Base-by-base conservation (phyloP, 768 basidiomycete species). In the Goffeauzyma gilvescens region DNA sequence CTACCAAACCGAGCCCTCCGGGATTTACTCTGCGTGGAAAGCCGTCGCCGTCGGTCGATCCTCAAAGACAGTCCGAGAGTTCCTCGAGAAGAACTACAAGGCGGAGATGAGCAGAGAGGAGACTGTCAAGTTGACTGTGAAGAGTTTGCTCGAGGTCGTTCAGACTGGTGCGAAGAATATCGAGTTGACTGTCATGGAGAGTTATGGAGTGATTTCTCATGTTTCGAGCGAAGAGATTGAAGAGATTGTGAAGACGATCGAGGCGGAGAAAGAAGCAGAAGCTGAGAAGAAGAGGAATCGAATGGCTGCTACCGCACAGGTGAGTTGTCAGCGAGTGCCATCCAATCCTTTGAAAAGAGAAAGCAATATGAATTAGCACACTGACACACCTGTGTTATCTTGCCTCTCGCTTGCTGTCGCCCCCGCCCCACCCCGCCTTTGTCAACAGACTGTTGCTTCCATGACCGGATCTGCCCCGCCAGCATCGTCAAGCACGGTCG, bases 91-190 rank as follows among this genome's bases (percentile, higher is more conserved):
- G 72, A 90, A 93, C 55, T 84, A 90, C 66, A 84, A 78, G 54
- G 86, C 93, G 49, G 84, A 82, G 50, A 70, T 93, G 68, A 69
- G 74, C 6, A 71, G 83, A 46, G 86, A 86, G 38, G 86, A 93
- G 47, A 78, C 80, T 39, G 81, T 98, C 64, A 93, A 93, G 64
- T 68, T 98, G 36, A 86, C 93, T 0, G 75, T 98, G 49, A 96
- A 95, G 69, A 81, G 80, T 60, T 68, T 98, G 55, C 70, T 98
- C 18, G 93, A 98, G 64, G 89, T 98, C 27, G 93, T 98, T 6
- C 93, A 96, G 67, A 95, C 93, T 2, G 93, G 93, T n/a, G 93
- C 93, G 4, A 96, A 96, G 71, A 98, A 98, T 65, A 96, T 98
- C 50, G 93, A 98, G 64, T 85, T 98, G 54, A 87, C 81, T 49